Evolutionary conservation across 2,329 filamentous ascomycete species (phyloP), one percentile per base, ranked within the genome.

Genomic region (Cercospora brassicicola): DNA sequence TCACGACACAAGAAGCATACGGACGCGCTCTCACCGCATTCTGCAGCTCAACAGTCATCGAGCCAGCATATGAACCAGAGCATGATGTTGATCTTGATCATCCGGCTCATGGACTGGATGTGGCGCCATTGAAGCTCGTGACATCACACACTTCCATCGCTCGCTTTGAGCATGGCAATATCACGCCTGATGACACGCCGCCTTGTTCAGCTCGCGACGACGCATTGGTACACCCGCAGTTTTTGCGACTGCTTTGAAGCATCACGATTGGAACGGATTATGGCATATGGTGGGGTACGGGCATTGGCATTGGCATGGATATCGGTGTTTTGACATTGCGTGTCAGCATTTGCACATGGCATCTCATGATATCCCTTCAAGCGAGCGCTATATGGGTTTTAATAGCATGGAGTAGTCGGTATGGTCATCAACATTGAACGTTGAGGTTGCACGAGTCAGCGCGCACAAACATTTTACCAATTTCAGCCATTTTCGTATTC

Each of bases 1-100:
- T 72, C 63, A 66, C 72, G 9, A 62, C 67, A 4, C 59, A 69
- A 1, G 60, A 56, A 30, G 61, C 66, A 13, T 67, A 75, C 10
- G 62, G 65, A 11, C 7, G 20, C 7, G 68, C 69, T 4, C 31
- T 70, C 26, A 23, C 51, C 61, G 61, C 61, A 2, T 63, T 63
- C 45, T 55, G 61, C 48, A 63, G 26, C 26, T 63, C 61, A 9
- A 62, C 59, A 10, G 59, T 28, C 5, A 51, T 62, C n/a, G 59
- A 48, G 39, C 7, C 39, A 9, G 26, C 39, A 30, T 18, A n/a
- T 15, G 11, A 4, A 31, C 2, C 33, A 39, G 57, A 60, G 9
- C 31, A 13, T 39, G 33, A 28, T 39, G n/a, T 23, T 10, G 10
- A 39, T 33, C 2, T 1, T 8, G 20, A 53, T 23, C 1, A 2